These are phyloP conservation scores for Colletotrichum nymphaeae DNA, from an alignment of 2,329 filamentous ascomycete genomes.

Conservation along the genomic window DNA sequence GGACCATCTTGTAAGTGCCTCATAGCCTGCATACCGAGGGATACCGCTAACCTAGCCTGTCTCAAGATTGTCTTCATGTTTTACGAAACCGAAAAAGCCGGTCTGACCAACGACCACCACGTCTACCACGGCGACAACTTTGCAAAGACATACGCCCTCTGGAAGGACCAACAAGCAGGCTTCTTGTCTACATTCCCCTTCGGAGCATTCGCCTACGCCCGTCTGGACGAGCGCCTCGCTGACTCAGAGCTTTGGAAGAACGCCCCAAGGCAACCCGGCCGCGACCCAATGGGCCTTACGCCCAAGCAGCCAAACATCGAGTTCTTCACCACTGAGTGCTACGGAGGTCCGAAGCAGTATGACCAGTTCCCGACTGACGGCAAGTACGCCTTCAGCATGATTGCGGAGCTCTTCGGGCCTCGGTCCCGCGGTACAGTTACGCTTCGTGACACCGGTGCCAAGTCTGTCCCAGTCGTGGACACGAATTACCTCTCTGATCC, in stretches of 20 bases:
- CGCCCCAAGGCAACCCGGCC: slow-evolving; percentile 58
- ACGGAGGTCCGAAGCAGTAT: slow-evolving; percentile 70
- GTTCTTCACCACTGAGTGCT: slow-evolving; percentile 72
- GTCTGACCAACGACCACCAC: slow-evolving; percentile 64
- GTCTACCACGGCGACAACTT: slow-evolving; percentile 66
- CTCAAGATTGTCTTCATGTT: slow-evolving; percentile 67
- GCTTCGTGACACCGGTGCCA: slow-evolving; percentile 59
- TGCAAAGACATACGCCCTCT: slow-evolving; percentile 62
- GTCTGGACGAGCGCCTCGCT: slow-evolving; percentile 69
- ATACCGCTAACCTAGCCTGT: not conserved
- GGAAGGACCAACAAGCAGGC: slow-evolving; percentile 68
- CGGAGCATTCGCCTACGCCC: slow-evolving; percentile 70
- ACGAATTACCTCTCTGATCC: slow-evolving; percentile 69
- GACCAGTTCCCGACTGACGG: slow-evolving; percentile 62
- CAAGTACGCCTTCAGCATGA: slow-evolving; percentile 68
- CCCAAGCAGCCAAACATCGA: slow-evolving; percentile 69
- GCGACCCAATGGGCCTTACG: slow-evolving; percentile 72
- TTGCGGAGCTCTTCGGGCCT: slow-evolving; percentile 68
- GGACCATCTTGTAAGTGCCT: slow-evolving; percentile 55
- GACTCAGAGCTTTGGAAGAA: slow-evolving; percentile 65
- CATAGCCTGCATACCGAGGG: not conserved
- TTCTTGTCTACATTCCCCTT: slow-evolving; percentile 72
- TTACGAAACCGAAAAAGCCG: slow-evolving; percentile 65
- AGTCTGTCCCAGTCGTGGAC: slow-evolving; percentile 66
- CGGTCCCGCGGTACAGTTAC: slow-evolving; percentile 66